phyloP scores from a whole-genome alignment of 352 stramenopile genomes.

The Hyphochytrium catenoides region DNA sequence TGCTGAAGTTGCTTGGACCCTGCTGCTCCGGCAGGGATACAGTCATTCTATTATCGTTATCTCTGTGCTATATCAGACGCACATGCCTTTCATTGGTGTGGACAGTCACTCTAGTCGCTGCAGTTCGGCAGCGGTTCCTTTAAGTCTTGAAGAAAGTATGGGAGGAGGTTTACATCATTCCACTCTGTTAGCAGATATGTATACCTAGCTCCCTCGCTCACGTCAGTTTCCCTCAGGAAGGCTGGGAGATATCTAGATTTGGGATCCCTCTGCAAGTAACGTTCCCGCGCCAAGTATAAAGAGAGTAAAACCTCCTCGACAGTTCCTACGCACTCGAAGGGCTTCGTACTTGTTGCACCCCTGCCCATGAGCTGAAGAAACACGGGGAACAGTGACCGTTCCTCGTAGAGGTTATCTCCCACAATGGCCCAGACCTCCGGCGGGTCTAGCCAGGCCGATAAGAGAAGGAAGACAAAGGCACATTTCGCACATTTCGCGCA shows the following conservation, averaged over 20 bases:
- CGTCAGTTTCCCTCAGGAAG: conserved; percentile 7
- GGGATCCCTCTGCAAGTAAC: conserved; percentile 7
- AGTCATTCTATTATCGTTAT: too few relatives aligned
- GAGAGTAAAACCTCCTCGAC: conserved; percentile 15
- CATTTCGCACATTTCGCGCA: conserved; percentile 19
- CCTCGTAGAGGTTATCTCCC: conserved; percentile 15
- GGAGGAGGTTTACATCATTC: conserved; percentile 14
- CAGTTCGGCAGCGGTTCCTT: too few relatives aligned
- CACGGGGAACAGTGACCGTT: conserved; percentile 11
- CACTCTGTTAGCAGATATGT: conserved; percentile 13
- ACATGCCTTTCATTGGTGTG: too few relatives aligned
- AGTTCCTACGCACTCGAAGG: conserved; percentile 20
- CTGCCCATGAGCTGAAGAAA: conserved; percentile 13
- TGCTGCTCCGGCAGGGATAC: too few relatives aligned
- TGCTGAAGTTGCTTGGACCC: too few relatives aligned
- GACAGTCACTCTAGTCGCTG: too few relatives aligned
- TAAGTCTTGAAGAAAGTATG: too few relatives aligned
- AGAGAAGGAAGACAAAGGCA: conserved; percentile 17
- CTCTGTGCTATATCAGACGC: too few relatives aligned
- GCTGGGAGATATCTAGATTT: conserved; percentile 10
- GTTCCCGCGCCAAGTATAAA: conserved; percentile 14
- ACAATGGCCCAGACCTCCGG: conserved; percentile 11
- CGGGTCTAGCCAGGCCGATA: conserved; percentile 15
- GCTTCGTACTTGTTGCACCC: conserved; percentile 16
- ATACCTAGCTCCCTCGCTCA: conserved; percentile 9